Percentiles rank a stretch among this genome's conserved stretches.
These are phyloP conservation scores for Penicillium ochrochloron DNA, from an alignment of 495 filamentous ascomycete species.

Conservation along the genomic window DNA sequence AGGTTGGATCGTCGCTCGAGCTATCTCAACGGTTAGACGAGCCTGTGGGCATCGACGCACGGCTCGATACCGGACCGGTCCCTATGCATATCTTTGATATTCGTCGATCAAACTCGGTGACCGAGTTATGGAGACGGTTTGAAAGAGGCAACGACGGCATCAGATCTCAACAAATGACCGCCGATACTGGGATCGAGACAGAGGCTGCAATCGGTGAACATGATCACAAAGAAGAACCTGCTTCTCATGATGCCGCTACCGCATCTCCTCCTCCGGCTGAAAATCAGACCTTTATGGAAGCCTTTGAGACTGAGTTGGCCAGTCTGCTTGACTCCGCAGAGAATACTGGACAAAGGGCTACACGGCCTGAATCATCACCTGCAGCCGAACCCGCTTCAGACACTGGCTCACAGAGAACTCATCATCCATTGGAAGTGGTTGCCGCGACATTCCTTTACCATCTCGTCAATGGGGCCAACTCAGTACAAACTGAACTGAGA, in stretches of 20 bases:
- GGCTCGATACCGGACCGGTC: slow-evolving; percentile 15
- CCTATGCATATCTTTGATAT: slow-evolving; percentile 56
- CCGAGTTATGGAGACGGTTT: slow-evolving; percentile 47
- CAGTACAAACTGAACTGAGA: slow-evolving; percentile 43
- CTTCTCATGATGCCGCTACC: neutral
- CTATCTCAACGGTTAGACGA: slow-evolving; percentile 57
- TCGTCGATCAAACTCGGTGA: slow-evolving; percentile 49
- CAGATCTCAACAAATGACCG: slow-evolving; percentile 9
- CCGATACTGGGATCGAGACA: neutral
- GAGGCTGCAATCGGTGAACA: slow-evolving; percentile 6
- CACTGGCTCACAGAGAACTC: slow-evolving; percentile 23
- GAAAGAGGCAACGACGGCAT: slow-evolving; percentile 19
- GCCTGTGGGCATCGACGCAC: slow-evolving; percentile 27
- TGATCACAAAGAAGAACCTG: slow-evolving; percentile 12
- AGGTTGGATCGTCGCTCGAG: slow-evolving; percentile 58
- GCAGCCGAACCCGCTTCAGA: slow-evolving; percentile 18
- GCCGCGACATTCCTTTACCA: slow-evolving; percentile 38
- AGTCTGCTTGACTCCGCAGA: slow-evolving; percentile 42
- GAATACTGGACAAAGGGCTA: slow-evolving; percentile 20
- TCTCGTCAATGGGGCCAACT: slow-evolving; percentile 40
- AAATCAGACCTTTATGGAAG: slow-evolving; percentile 47
- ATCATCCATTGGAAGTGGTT: slow-evolving; percentile 36
- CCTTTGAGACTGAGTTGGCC: slow-evolving; percentile 58
- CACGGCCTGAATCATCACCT: slow-evolving; percentile 21
- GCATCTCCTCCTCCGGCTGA: slow-evolving; percentile 17